phyloP scores from a whole-genome alignment of 1,284 basidiomycete genomes.

The Pseudozyma pruni region DNA sequence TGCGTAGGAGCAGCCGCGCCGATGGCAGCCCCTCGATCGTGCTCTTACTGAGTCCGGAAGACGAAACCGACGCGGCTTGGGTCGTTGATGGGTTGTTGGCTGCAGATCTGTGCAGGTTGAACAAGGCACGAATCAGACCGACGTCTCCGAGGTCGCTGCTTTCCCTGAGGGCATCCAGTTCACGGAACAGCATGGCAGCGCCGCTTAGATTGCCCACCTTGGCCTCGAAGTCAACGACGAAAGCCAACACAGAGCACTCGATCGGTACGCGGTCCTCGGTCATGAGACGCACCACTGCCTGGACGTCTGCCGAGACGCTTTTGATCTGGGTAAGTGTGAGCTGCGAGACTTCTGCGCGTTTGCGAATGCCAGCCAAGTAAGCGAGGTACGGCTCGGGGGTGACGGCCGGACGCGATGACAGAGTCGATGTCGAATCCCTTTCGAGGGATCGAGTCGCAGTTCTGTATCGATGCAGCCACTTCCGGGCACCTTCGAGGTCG shows the following conservation, averaged over 20 bases:
- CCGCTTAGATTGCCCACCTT: conserved; percentile 16
- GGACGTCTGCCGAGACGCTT: conserved; percentile 1
- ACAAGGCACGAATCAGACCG: conserved; percentile 13
- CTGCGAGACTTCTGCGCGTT: background rate
- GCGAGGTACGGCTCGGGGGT: conserved; percentile 25
- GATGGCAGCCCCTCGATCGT: conserved; percentile 9
- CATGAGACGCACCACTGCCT: conserved; percentile 15
- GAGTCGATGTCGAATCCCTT: background rate
- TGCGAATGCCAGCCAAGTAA: conserved; percentile 28
- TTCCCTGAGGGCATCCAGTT: conserved; percentile 10
- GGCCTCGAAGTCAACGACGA: conserved; percentile 31
- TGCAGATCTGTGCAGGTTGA: conserved; percentile 13
- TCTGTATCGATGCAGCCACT: conserved; percentile 38
- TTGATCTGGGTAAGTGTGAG: background rate
- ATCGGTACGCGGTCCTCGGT: conserved; percentile 16
- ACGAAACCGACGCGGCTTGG: background rate
- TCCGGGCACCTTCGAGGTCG: conserved; percentile 21
- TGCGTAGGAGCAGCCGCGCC: conserved; percentile 16
- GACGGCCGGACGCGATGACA: conserved; percentile 3
- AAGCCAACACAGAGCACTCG: conserved; percentile 21
- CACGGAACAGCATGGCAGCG: conserved; percentile 6
- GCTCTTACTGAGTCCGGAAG: background rate
- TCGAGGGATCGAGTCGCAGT: background rate
- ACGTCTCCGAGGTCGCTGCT: conserved; percentile 1
- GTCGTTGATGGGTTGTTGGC: too few species aligned